These are phyloP conservation scores for Alternaria consortialis DNA, from an alignment of 2,329 filamentous ascomycete species.

Conservation along the genomic window DNA sequence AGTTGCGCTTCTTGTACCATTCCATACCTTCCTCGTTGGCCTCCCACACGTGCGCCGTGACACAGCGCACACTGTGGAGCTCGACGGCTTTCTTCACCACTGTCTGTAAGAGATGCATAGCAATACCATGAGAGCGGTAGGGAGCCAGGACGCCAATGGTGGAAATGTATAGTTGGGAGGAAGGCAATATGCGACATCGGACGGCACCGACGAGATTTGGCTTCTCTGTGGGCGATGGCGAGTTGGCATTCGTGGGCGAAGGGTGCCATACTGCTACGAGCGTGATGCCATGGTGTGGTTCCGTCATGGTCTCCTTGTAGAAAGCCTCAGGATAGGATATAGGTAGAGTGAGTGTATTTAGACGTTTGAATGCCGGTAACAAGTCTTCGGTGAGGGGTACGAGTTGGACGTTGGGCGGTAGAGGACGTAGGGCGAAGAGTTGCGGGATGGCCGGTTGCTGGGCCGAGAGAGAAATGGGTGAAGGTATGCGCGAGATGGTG, in stretches of 20 bases:
- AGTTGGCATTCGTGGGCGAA: slow-evolving; percentile 3
- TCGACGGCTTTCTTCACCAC: slow-evolving; percentile 59
- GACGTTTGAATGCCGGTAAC: slow-evolving; percentile 64
- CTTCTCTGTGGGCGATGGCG: slow-evolving; percentile 22
- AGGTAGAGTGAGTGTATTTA: slow-evolving; percentile 67
- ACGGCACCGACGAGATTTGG: slow-evolving; percentile 58
- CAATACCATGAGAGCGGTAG: slow-evolving; percentile 66
- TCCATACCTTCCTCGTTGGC: slow-evolving; percentile 66
- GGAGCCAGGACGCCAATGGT: slow-evolving; percentile 68
- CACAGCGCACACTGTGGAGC: slow-evolving; percentile 60
- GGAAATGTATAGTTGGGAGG: slow-evolving; percentile 65
- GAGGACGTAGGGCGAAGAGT: slow-evolving; percentile 42
- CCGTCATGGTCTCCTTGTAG: slow-evolving; percentile 67
- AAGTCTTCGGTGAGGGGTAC: slow-evolving; percentile 62
- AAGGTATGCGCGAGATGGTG: slow-evolving; percentile 25
- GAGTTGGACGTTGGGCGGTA: slow-evolving; percentile 62
- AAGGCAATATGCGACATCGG: slow-evolving; percentile 56
- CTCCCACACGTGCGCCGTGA: slow-evolving; percentile 72
- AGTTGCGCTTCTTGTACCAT: slow-evolving; percentile 69
- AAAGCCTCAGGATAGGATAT: slow-evolving; percentile 69
- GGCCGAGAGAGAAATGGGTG: slow-evolving; percentile 21
- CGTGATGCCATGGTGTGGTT: slow-evolving; percentile 63
- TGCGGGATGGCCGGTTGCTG: slow-evolving; percentile 21
- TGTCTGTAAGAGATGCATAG: slow-evolving; percentile 60
- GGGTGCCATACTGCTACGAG: slow-evolving; percentile 67